Evolutionary conservation across 2,329 filamentous ascomycete genomes (phyloP), one percentile per base, ranked within the genome.

Genomic region (Apiospora malaysiana): DNA sequence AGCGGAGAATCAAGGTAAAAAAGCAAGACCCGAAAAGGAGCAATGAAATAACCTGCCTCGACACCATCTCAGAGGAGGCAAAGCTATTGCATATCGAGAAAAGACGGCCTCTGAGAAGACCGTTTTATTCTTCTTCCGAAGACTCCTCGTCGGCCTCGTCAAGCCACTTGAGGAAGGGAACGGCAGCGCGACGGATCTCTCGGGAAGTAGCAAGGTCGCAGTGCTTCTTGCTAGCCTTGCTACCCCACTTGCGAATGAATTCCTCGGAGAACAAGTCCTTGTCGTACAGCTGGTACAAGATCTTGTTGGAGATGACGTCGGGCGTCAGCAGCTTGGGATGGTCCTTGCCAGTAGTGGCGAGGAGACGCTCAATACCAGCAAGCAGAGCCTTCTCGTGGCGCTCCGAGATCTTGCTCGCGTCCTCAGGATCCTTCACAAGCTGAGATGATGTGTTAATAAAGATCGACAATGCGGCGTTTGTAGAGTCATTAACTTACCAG

Each of bases 141-240:
- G 91, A 90, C 74, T 93, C 91, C 74, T 92, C 90, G 82, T 95
- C 93, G 69, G 95, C 95, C 83, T 93, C 94, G 76, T 94, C 90
- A 71, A 98, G 94, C 95, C 95, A 98, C 77, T 91, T 93, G 79
- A 98, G 88, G 89, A 99, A 99, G 74, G 93, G 92, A 86, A 97
- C 93, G 69, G 96, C 94, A 75, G 94, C 93, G 87, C 97, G 95
- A 85, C 95, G 94, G 74, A 98, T 94, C 88, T 97, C 97, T 88
- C 94, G 95, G 85, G 94, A 97, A 73, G 91, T 95, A 72, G 91
- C 81, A 72, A 97, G 83, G 81, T 98, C 95, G 77, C 97, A 93
- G 81, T 98, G 98, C 87, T 98, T 98, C 92, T 97, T 98, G 90
- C 94, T 97, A 72, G 95, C 94, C 88, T 96, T 97, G 80, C 89